Base-by-base conservation (phyloP, 768 basidiomycete genomes). In the Coprinopsis cinerea region DNA sequence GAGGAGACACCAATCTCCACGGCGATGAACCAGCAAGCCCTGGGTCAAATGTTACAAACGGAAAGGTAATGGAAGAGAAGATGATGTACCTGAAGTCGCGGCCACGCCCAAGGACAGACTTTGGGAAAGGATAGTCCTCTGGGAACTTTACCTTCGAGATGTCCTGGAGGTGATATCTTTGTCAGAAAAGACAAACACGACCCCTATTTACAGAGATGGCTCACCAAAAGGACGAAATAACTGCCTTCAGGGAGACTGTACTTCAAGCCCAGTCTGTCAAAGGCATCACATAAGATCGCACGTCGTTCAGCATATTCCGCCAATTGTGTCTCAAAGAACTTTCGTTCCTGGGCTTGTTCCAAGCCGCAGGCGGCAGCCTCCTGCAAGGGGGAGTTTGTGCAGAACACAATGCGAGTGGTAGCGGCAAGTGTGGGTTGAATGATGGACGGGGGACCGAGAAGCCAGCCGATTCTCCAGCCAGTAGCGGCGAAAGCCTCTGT, bases 391-490 rank as follows among this genome's bases (percentile, higher is more conserved):
- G 92, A 92, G 67, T 95, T 96, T 47, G 85, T 81, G 68, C 91
- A 95, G 72, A 96, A 98, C 26, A 97, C 88, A 59, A 98, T 94
- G 26, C 96, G 85, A 0, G 94, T 95, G 43, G 81, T 82, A 4
- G 92, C 95, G 6, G 93, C 92, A 24, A 96, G 78, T 14, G 92
- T 88, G 1, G 95, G 92, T 39, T 73, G 70, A 47, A 94, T 88
- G 59, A 98, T 86, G 34, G 79, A 83, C 24, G 77, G 60, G 6
- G 93, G 92, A 15, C 85, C 96, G 58, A 98, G 85, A 6, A 95
- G 79, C 94, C 94, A 98, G 55, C 96, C 95, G 42, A 98, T 81
- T 51, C 95, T 85, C 94, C 93, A 98, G 22, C 96, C 95, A 2
- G 95, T 99, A 3, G 92, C 91, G 13, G 93, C 89, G 66, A 99